phyloP scores from a whole-genome alignment of 345 rosid species.

The Geranium rotundifolium region DNA sequence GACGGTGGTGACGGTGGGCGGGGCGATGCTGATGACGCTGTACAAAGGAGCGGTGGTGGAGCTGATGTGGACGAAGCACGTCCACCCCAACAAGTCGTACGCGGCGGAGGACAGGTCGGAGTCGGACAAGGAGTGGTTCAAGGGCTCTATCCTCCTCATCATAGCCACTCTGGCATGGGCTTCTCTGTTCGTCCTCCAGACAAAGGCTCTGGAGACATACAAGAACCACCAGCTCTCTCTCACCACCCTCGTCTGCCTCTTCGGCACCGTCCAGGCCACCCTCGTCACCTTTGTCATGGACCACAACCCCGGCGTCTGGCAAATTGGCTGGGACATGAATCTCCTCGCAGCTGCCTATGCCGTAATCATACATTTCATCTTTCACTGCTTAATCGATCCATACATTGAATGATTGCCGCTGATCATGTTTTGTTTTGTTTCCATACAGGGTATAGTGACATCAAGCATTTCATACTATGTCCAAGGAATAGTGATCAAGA shows the following conservation, averaged over 20 bases:
- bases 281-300: conserved; percentile 72
- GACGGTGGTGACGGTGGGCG: conserved; percentile 60
- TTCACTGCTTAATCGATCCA: too few relatives aligned
- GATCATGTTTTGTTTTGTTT: too few relatives aligned
- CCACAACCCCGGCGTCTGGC: conserved; percentile 51
- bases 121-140: conserved; percentile 45
- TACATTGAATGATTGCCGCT: too few relatives aligned
- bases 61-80: conserved; percentile 45
- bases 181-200: conserved; percentile 59
- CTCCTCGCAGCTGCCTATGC: conserved; percentile 96
- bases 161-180: conserved; percentile 91
- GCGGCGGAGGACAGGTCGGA: conserved; percentile 7
- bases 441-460: conserved; percentile 68
- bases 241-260: conserved; percentile 67
- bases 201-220: conserved; percentile 74
- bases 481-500: conserved; percentile 81
- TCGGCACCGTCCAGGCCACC: conserved; percentile 72
- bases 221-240: conserved; percentile 68
- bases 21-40: conserved; percentile 80
- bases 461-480: conserved; percentile 92
- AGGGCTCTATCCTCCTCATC: conserved; percentile 66
- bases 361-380: conserved; percentile 19
- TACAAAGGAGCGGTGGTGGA: conserved; percentile 73
- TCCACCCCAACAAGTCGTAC: conserved; percentile 18
- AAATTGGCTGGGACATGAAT: conserved; percentile 78